phyloP scores from a whole-genome alignment of 2,329 filamentous ascomycete species.

The Microcyclospora tardicrescens region DNA sequence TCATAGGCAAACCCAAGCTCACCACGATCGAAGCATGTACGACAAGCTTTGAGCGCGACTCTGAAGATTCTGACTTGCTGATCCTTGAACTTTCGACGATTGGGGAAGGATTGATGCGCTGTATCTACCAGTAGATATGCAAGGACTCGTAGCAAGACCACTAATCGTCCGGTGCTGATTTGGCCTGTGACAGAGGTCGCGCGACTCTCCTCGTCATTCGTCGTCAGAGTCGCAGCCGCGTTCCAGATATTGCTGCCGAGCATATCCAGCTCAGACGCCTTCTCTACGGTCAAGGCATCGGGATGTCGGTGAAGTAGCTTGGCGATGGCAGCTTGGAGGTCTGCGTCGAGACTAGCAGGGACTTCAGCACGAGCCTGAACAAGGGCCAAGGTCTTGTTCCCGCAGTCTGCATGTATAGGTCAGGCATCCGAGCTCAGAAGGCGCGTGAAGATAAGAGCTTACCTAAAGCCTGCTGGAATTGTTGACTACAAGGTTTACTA shows the following conservation, averaged over 20 bases:
- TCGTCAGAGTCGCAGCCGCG: conserved; percentile 37
- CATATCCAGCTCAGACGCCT: conserved; percentile 40
- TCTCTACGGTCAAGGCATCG: conserved; percentile 8
- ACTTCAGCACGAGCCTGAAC: conserved; percentile 9
- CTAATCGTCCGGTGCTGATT: conserved; percentile 2
- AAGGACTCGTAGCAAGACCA: conserved; percentile 37
- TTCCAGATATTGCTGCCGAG: conserved; percentile 55
- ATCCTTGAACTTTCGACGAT: conserved; percentile 14
- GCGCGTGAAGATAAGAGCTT: no score
- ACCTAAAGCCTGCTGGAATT: no score
- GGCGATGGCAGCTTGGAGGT: conserved; percentile 11
- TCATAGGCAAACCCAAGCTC: conserved; percentile 47
- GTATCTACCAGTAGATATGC: conserved; percentile 56
- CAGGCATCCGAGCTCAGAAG: no score
- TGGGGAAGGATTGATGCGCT: conserved; percentile 29
- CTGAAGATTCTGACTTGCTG: conserved; percentile 46
- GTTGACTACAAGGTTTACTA: no score
- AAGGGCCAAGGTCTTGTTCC: not conserved
- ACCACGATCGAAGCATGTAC: conserved; percentile 46
- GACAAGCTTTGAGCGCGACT: conserved; percentile 53
- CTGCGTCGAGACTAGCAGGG: conserved; percentile 6
- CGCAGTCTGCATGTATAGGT: not conserved
- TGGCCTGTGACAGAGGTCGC: no score
- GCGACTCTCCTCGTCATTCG: conserved; percentile 2
- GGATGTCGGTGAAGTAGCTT: no score